phyloP scores from a whole-genome alignment of 140 eudicot genomes.

The Bidens hawaiensis region DNA sequence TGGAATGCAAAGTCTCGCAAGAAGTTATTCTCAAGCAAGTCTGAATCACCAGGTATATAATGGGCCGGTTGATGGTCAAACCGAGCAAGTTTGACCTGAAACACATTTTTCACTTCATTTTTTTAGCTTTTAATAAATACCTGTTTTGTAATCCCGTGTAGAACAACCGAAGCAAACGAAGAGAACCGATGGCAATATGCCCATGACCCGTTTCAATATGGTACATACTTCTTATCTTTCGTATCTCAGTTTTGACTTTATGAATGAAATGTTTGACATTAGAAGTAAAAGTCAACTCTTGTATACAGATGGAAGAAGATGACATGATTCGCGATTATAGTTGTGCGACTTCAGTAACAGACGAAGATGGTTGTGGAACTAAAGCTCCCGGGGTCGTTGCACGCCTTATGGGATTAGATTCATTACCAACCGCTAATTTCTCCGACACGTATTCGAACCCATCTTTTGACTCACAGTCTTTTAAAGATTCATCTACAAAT shows the following conservation, averaged over 20 bases:
- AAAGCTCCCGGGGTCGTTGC: constrained; percentile 90
- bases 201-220: constrained; percentile 51
- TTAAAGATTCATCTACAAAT: constrained; percentile 30
- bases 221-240: constrained; percentile 19
- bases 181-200: constrained; percentile 65
- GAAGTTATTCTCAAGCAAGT: constrained; percentile 78
- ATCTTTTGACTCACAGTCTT: constrained; percentile 54
- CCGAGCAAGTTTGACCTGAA: neutral
- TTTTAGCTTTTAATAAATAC: neutral
- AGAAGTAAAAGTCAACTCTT: neutral
- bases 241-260: neutral
- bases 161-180: constrained; percentile 86
- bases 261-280: neutral
- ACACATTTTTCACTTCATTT: neutral
- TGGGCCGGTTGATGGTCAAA: neutral
- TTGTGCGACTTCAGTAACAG: constrained; percentile 81
- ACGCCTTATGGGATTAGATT: constrained; percentile 89
- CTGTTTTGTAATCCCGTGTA: constrained; percentile 12
- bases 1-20: constrained; percentile 95
- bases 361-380: constrained; percentile 58
- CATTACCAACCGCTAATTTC: constrained; percentile 60
- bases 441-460: constrained; percentile 58
- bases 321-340: constrained; percentile 56
- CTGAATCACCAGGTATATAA: constrained; percentile 62
- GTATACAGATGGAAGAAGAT: constrained; percentile 63